Conservation (phyloP, 108 stramenopile species). For the Bacterosira constricta region DNA sequence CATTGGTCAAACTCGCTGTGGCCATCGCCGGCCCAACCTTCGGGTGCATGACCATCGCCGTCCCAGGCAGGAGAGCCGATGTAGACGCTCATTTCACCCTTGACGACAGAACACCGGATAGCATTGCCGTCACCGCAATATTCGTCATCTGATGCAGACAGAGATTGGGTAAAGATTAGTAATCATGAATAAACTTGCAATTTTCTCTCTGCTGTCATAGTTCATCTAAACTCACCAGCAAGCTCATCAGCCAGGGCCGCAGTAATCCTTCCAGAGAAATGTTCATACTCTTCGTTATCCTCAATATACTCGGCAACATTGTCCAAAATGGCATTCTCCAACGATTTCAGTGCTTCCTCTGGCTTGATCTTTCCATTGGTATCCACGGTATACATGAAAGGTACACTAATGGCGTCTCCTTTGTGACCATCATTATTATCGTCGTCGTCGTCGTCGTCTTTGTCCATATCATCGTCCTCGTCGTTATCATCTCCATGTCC, state of each 20-base stretch:
- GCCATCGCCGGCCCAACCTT: conserved; percentile 3
- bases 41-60: too few relatives aligned
- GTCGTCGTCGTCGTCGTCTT: too few relatives aligned
- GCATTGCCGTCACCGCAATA: conserved; percentile 10
- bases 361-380: conserved; percentile 16
- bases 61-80: too few relatives aligned
- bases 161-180: neutral
- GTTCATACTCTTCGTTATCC: neutral
- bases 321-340: conserved; percentile 30
- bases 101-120: conserved; percentile 10
- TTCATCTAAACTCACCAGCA: conserved; percentile 21
- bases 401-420: conserved; percentile 9
- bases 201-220: neutral
- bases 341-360: neutral
- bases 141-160: conserved; percentile 18
- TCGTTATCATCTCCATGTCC: conserved; percentile 9
- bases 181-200: neutral
- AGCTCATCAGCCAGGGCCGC: conserved; percentile 25
- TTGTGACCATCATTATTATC: neutral
- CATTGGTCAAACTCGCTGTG: conserved; percentile 3
- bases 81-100: conserved; percentile 25
- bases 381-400: conserved; percentile 31
- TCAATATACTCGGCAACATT: conserved; percentile 7
- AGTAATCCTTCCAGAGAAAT: conserved; percentile 21
- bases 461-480: neutral